These are phyloP conservation scores for Colletotrichum siamense DNA, from an alignment of 2,329 filamentous ascomycete species.

Conservation along the genomic window DNA sequence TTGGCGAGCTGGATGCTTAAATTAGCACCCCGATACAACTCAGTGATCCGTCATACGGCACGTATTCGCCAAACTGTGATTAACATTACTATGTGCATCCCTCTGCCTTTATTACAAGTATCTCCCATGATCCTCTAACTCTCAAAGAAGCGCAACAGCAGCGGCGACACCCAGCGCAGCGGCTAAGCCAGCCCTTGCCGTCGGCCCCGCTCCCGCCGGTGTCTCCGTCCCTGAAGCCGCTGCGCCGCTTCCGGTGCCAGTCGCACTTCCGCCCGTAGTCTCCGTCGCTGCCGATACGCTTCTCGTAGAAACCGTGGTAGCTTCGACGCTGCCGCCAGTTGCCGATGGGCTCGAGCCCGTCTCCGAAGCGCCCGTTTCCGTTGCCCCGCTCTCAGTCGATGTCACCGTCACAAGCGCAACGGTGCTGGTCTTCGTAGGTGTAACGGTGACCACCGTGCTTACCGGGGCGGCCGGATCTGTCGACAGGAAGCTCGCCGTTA, in stretches of 20 bases:
- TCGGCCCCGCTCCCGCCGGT: constrained; percentile 4
- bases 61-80: not conserved
- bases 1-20: not conserved
- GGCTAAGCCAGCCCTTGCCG: constrained; percentile 1
- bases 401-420: not conserved
- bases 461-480: not conserved
- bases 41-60: not conserved
- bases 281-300: not conserved
- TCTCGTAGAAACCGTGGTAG: not conserved
- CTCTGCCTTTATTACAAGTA: not conserved
- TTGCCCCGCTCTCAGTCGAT: not conserved
- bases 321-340: not conserved
- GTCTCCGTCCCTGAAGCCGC: not conserved
- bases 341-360: not conserved
- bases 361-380: not conserved
- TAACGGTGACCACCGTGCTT: not conserved
- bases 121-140: no score
- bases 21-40: not conserved
- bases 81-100: not conserved
- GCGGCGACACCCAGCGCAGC: not conserved
- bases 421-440: not conserved
- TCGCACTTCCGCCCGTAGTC: not conserved
- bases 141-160: not conserved
- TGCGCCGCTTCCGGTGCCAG: not conserved
- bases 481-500: not conserved